Evolutionary conservation across 1,284 basidiomycete species (phyloP).

Genomic region (Rhodotorula mucilaginosa): DNA sequence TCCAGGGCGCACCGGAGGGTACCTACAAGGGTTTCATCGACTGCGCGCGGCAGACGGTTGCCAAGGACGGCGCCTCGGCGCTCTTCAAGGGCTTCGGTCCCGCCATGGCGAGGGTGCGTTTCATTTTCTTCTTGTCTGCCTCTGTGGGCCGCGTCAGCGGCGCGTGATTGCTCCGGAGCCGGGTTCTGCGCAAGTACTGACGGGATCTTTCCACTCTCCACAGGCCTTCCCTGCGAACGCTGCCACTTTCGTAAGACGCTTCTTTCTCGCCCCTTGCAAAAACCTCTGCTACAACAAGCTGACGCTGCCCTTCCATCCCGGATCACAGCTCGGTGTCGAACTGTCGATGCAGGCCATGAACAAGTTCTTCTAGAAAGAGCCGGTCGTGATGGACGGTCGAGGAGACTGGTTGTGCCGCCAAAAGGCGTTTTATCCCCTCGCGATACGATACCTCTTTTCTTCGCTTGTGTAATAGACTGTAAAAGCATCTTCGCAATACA

Average conservation of each 20-base stretch:
- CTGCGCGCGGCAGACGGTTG: conserved; percentile 87
- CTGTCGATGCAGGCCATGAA: conserved; percentile 71
- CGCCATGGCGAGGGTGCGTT: conserved; percentile 60
- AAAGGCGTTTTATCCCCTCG: too few species aligned
- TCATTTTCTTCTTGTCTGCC: neutral
- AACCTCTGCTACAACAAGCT: neutral
- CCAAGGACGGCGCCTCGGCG: conserved; percentile 81
- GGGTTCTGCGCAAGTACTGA: neutral
- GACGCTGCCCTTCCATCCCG: conserved; percentile 8
- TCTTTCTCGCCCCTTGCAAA: neutral
- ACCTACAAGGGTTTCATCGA: conserved; percentile 93
- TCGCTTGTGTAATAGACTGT: too few species aligned
- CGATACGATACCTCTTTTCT: too few species aligned
- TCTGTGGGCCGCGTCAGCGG: neutral
- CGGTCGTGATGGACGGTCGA: neutral
- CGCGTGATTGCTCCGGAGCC: too few species aligned
- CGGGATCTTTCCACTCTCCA: conserved; percentile 35
- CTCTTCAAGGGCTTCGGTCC: conserved; percentile 95
- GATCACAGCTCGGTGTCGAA: conserved; percentile 70
- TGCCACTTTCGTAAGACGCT: conserved; percentile 77
- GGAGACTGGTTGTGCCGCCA: neutral
- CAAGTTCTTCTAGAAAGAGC: conserved; percentile 37
- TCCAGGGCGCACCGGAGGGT: conserved; percentile 94
- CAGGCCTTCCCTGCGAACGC: conserved; percentile 79
- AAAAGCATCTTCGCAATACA: too few species aligned